phyloP scores from a whole-genome alignment of 805 yeast species.

The Kluyveromyces dobzhanskii region DNA sequence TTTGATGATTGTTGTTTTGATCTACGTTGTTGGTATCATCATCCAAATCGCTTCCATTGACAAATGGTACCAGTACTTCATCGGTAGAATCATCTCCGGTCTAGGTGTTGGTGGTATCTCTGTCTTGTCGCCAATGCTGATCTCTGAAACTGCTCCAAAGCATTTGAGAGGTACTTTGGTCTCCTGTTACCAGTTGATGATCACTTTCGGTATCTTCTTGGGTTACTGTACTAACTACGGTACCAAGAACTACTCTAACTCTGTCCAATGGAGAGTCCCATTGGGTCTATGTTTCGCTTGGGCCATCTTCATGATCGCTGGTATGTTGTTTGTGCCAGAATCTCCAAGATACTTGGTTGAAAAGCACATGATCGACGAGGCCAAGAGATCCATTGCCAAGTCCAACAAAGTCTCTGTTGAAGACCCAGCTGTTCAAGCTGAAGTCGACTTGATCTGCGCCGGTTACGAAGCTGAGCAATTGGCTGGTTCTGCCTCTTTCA shows the following conservation, averaged over 20 bases:
- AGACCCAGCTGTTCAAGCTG: conserved; percentile 46
- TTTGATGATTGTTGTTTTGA: conserved; percentile 48
- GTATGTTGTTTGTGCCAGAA: conserved; percentile 53
- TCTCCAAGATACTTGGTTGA: conserved; percentile 62
- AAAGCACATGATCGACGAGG: conserved; percentile 49
- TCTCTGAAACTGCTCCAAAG: conserved; percentile 34
- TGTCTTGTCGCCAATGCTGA: conserved; percentile 66
- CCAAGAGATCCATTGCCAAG: conserved; percentile 48
- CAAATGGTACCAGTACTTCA: conserved; percentile 61
- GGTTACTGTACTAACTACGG: conserved; percentile 71
- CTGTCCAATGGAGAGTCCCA: conserved; percentile 68
- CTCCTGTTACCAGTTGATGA: conserved; percentile 60
- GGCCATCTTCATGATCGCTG: conserved; percentile 32
- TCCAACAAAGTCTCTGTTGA: conserved; percentile 50
- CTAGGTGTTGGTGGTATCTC: conserved; percentile 71
- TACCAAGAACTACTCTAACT: conserved; percentile 30
- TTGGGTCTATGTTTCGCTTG: conserved; percentile 47
- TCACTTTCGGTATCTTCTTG: conserved; percentile 64
- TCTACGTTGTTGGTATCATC: conserved; percentile 58
- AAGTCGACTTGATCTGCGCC: conserved; percentile 48
- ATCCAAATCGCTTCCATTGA: conserved; percentile 48
- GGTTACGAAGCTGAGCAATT: conserved; percentile 51
- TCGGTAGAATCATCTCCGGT: conserved; percentile 65
- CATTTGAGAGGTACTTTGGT: conserved; percentile 63
- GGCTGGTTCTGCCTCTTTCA: conserved; percentile 62